Evolutionary conservation across 1,284 basidiomycete genomes (phyloP), one percentile per base, ranked within the genome.

Genomic region (Coniferiporia sulphurascens): DNA sequence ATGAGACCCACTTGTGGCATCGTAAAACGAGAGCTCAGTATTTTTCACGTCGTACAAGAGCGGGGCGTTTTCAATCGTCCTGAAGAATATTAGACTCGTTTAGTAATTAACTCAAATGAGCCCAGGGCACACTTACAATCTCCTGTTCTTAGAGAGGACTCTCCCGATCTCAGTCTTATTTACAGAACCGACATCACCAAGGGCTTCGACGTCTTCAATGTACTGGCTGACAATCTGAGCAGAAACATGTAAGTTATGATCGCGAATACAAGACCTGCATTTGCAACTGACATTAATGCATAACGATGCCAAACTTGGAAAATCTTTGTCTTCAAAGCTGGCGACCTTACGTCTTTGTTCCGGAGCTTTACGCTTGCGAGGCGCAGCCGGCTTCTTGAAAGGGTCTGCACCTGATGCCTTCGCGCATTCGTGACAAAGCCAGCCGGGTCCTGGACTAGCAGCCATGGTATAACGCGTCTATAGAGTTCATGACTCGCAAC

Each of bases 161-260:
- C 89, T 89, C 22, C 89, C 84, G 48, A 96, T 89, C 51, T 86
- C 84, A 64, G 93, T 86, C 75, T 93, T 78, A 68, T 93, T 95
- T 70, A 89, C 72, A 1, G 80, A 68, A 0, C 93, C 92, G 57
- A 98, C 90, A 66, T 94, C 87, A 0, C 95, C 94, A 4, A 98
- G 77, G 0, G 90, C 87, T 63, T 98, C 95, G 13, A 98, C 87
- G 63, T 95, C 88, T 61, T 95, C 84, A 59, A 98, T 97, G 69
- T 93, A 84, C 52, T 84, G 81, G 32, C 89, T 89, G 60, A 98
- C 86, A 34, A 98, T 75, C 89, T 95, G 19, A 15, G 21, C 17
- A 7, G 34, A 15, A 13, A 2, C 8, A 12, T 8, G 45, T 13
- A 21, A 63, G 19, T 41, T 3, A 3, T 13, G n/a, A 19, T 41